phyloP scores from a whole-genome alignment of 148 eudicot genomes.

The Arbutus unedo region DNA sequence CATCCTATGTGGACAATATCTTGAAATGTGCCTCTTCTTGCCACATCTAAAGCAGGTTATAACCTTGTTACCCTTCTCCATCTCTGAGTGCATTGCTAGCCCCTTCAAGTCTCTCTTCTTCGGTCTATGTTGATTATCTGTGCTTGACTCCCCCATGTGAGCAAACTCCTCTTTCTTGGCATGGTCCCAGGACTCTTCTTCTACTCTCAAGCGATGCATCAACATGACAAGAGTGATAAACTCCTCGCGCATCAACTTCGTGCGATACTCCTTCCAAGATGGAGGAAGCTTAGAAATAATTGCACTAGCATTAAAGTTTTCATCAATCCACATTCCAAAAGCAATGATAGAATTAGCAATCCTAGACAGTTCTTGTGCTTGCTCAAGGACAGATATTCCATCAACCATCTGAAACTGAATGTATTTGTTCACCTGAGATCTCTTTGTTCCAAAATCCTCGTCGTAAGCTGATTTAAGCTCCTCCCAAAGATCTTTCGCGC shows the following conservation, averaged over 20 bases:
- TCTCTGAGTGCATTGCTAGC: background rate
- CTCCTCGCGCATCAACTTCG: slow-evolving; percentile 57
- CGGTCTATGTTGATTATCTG: slow-evolving; percentile 14
- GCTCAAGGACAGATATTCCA: slow-evolving; percentile 52
- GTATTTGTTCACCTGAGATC: slow-evolving; percentile 68
- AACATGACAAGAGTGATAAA: slow-evolving; percentile 55
- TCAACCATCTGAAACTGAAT: slow-evolving; percentile 72
- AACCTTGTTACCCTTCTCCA: slow-evolving; percentile 6
- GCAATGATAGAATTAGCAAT: slow-evolving; percentile 54
- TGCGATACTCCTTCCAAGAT: slow-evolving; percentile 66
- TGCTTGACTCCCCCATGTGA: slow-evolving; percentile 13
- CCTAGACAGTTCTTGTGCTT: slow-evolving; percentile 59
- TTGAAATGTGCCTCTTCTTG: slow-evolving; percentile 33
- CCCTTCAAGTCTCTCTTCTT: slow-evolving; percentile 22
- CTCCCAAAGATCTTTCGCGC: slow-evolving; percentile 75
- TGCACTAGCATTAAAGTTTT: slow-evolving; percentile 61
- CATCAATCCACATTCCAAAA: slow-evolving; percentile 67
- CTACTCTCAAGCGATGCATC: slow-evolving; percentile 55
- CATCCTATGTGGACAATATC: slow-evolving; percentile 26
- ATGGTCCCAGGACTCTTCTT: slow-evolving; percentile 48
- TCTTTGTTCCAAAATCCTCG: slow-evolving; percentile 58
- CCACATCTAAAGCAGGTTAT: slow-evolving; percentile 30
- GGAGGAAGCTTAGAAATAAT: slow-evolving; percentile 78
- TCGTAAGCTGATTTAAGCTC: slow-evolving; percentile 50
- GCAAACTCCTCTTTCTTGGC: slow-evolving; percentile 24